Evolutionary conservation across 225 moss, liverwort and hornwort genomes (phyloP), one percentile per base, ranked within the genome.

Genomic region (Rhytidiadelphus loreus): DNA sequence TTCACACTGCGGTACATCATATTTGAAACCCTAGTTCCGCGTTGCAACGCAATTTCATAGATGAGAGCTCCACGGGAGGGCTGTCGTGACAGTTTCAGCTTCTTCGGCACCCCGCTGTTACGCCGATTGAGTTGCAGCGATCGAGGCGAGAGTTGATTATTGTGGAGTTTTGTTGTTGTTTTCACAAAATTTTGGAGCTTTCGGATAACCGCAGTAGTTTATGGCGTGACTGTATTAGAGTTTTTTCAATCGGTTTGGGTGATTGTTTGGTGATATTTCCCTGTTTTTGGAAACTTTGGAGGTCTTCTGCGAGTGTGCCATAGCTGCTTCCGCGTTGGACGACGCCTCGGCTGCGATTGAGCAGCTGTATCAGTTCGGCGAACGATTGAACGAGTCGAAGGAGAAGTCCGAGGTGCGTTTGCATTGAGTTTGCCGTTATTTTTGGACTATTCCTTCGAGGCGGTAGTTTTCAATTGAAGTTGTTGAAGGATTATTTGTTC

Each of bases 291-390:
- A 44, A 78, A 80, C 68, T 70, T 83, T 46, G 80, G 82, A 41
- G 82, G 83, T 62, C 25, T 53, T 44, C 46, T 46, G 84, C 55
- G 85, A 73, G 87, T 70, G 60, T 44, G 89, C 86, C 84, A 94
- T 94, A 93, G 91, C 94, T 89, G 87, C 93, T 86, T 85, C 90
- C 15, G 87, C 87, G 75, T 53, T 87, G 66, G 90, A 92, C 73
- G 92, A 93, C 66, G 90, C 87, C 55, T 89, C 90, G 59, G 94
- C 90, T 62, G 94, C 94, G 81, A 92, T 95, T 83, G 94, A 95
- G 93, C 92, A 90, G 93, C 94, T 95, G 77, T 95, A 95, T 73
- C 93, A 92, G 85, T 95, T 91, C 87, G 94, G 94, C 64, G 94
- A 95, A 91, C 91, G 93, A 52, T 77, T 95, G 86, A 93, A 90